Evolutionary conservation across 352 stramenopile species (phyloP), one percentile per base, ranked within the genome.

Genomic region (Phytophthora niederhauseri): DNA sequence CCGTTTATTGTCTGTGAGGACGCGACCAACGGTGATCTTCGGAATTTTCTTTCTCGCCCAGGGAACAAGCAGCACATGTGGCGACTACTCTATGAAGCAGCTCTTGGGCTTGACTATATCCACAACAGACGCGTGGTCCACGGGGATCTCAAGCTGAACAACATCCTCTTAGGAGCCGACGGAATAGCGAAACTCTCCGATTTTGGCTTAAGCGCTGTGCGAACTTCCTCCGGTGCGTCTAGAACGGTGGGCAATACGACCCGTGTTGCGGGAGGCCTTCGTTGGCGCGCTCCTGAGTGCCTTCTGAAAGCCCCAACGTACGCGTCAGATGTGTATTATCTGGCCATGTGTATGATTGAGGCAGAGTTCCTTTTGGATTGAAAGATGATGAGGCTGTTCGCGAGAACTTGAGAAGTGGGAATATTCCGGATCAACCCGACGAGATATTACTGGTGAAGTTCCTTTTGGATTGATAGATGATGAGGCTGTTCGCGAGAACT

Each of bases 1-100:
- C 61, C 65, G 6, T 68, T 77, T 17, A 61, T 80, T 3, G 61
- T 80, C 2, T 72, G 58, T 30, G 68, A 80, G 41, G 54, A 77
- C 45, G 64, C 68, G 1, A 46, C 6, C 2, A 56, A 71, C 28
- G 66, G 70, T 6, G 74, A 72, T 45, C 28, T 30, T 55, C 28
- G 2, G 6, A 30, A 30, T 4, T 73, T 64, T 7, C 52, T 76
- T 26, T 48, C 54, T n/a, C n/a, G 12, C 0, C 59, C 67, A 7
- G 12, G 28, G 0, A 62, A 74, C 41, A 59, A 60, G 9, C 46
- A 60, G 17, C 34, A 36, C 9, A 66, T 77, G 64, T 74, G 59
- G 64, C 57, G 69, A 9, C 31, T 79, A 26, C 20, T 84, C 48
- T 69, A 68, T 30, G 46, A 78, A 19, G 56, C 71, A 4, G 65